Percentiles rank a stretch among this genome's conserved stretches.
Evolutionary conservation across 1,284 basidiomycete species (phyloP).

Genomic region (Pseudozyma pruni): DNA sequence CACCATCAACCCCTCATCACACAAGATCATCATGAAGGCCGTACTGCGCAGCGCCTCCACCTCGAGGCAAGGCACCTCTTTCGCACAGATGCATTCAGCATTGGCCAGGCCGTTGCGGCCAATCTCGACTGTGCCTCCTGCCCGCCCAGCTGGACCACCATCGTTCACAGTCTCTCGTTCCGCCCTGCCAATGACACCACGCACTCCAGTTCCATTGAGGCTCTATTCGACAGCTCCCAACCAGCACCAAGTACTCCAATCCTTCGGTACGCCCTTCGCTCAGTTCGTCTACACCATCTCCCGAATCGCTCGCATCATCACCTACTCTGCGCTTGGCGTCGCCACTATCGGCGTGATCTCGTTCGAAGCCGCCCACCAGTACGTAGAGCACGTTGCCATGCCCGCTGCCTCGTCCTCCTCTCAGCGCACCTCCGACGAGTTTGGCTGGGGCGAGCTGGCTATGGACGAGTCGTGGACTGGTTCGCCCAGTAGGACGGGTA

Average conservation of each 20-base stretch:
- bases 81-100: conserved; percentile 6
- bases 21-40: conserved; percentile 12
- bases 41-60: conserved; percentile 2
- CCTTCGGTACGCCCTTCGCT: conserved; percentile 57
- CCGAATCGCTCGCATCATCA: conserved; percentile 62
- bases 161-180: background rate
- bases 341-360: conserved; percentile 39
- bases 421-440: conserved; percentile 18
- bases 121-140: conserved; percentile 1
- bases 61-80: background rate
- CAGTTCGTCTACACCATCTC: conserved; percentile 60
- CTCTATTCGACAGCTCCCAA: conserved; percentile 48
- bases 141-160: background rate
- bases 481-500: conserved; percentile 23
- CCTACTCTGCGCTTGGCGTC: conserved; percentile 50
- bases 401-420: conserved; percentile 16
- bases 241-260: conserved; percentile 46
- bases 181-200: background rate
- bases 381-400: conserved; percentile 62
- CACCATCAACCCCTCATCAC: background rate
- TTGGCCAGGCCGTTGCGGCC: background rate
- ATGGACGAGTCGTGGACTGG: conserved; percentile 53
- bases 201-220: background rate
- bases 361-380: conserved; percentile 64
- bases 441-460: conserved; percentile 39